phyloP scores from a whole-genome alignment of 352 stramenopile genomes.

The Blastocystis sp. region DNA sequence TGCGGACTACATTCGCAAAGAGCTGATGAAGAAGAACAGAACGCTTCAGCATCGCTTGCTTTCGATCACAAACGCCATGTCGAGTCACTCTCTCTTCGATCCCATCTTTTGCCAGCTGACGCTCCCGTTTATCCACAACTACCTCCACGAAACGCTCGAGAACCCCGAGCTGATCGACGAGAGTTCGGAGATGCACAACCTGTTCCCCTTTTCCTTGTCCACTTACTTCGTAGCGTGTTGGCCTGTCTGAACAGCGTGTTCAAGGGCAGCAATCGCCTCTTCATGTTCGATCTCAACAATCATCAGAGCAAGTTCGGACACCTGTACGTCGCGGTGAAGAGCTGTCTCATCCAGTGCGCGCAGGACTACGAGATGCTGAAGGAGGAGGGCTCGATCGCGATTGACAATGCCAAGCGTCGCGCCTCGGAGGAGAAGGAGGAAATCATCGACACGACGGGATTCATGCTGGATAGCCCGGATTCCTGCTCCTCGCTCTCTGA shows the following conservation, averaged over 20 bases:
- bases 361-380: conserved; percentile 4
- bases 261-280: conserved; percentile 50
- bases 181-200: conserved; percentile 1
- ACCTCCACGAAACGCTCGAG: conserved; percentile 13
- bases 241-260: conserved; percentile 54
- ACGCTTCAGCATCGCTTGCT: background rate
- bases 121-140: conserved; percentile 1
- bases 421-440: conserved; percentile 12
- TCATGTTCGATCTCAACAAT: conserved; percentile 70
- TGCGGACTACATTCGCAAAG: conserved; percentile 3
- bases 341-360: background rate
- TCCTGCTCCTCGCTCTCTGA: background rate
- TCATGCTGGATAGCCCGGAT: background rate
- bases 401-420: background rate
- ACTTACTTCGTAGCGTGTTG: background rate
- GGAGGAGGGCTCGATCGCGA: background rate
- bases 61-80: conserved; percentile 3
- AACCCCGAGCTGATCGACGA: conserved; percentile 9
- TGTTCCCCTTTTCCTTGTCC: background rate
- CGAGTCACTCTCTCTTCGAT: conserved; percentile 52
- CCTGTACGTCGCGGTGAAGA: conserved; percentile 8
- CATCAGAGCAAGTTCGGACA: conserved; percentile 59
- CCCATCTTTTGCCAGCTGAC: conserved; percentile 66
- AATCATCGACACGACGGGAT: background rate
- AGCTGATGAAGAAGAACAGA: background rate